Evolutionary conservation across 768 basidiomycete genomes (phyloP).

Genomic region (Hygrophorus russula): DNA sequence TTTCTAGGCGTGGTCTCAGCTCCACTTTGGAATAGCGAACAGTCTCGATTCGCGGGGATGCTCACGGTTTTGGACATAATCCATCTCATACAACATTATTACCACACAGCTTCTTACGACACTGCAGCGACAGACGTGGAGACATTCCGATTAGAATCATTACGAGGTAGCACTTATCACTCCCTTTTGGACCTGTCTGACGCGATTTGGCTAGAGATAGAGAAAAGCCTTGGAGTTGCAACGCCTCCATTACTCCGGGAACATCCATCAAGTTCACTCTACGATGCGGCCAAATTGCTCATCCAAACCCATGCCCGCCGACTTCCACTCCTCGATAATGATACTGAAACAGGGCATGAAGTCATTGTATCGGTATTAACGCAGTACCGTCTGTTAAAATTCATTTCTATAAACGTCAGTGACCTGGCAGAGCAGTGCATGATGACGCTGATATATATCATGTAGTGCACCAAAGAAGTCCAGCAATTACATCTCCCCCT

Average conservation of each 20-base stretch:
- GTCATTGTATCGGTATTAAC: conserved; percentile 93
- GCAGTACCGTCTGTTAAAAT: conserved; percentile 96
- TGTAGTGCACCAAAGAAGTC: conserved; percentile 78
- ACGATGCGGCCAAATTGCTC: conserved; percentile 80
- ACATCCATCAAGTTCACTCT: conserved; percentile 79
- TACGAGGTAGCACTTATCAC: conserved; percentile 52
- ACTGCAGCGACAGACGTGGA: conserved; percentile 87
- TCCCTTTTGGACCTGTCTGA: conserved; percentile 3
- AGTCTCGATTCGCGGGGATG: conserved; percentile 92
- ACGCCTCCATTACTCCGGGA: conserved; percentile 85
- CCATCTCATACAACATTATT: conserved; percentile 98
- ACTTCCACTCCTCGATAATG: conserved; percentile 85
- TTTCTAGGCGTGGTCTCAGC: conserved; percentile 89
- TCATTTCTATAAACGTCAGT: conserved; percentile 91
- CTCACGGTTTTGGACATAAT: conserved; percentile 99
- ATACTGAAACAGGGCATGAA: conserved; percentile 90
- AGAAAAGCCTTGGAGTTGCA: conserved; percentile 83
- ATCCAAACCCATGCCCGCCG: conserved; percentile 94
- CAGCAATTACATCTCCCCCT: conserved; percentile 70
- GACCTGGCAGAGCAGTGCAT: background rate
- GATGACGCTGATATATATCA: conserved; percentile 8
- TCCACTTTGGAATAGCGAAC: conserved; percentile 94
- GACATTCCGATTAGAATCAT: conserved; percentile 75
- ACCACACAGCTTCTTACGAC: conserved; percentile 77
- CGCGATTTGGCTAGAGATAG: conserved; percentile 58